Evolutionary conservation across 495 filamentous ascomycete genomes (phyloP), one percentile per base, ranked within the genome.

Genomic region (Hypoxylon subgilvum): DNA sequence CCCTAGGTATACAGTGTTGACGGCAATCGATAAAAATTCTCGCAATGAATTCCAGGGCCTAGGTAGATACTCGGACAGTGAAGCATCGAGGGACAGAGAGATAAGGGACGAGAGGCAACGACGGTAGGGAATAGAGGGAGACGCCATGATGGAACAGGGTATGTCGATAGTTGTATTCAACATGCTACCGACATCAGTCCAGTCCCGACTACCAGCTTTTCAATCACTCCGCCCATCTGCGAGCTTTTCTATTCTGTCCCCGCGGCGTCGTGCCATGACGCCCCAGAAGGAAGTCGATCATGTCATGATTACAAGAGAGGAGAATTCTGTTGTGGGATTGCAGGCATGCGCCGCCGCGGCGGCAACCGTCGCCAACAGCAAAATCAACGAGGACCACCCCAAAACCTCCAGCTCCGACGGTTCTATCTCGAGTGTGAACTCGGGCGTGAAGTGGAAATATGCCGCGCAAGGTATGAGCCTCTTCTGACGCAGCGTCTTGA

Each of bases 371-470:
- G 32, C 45, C 13, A 43, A 31, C 22, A 46, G 14, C 14, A 39
- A 14, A 21, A 8, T 48, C n/a, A 34, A 52, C 13, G 28, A 48
- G 14, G 49, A 45, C 6, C 36, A 22, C 2, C 18, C 31, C 42
- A 45, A 41, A 12, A 7, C 44, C 10, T 41, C 30, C 19, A 10
- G 13, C 8, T n/a, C 32, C 19, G 45, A 42, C 7, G 7, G 32
- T n/a, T 30, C n/a, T 13, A 28, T 45, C 21, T 17, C 52, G 1
- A 45, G 23, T 39, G 14, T 21, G 5, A 38, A 18, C n/a, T 63
- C 67, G 17, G 67, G 66, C 1, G 60, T 74, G 25, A 65, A 66
- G 22, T 72, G 69, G 69, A 61, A 46, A 27, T 69, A 70, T 58
- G 69, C 66, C 1, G 54, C 47, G 10, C 69, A 72, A 69, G 69